Base-by-base conservation (phyloP, 2,329 filamentous ascomycete genomes). In the Nigrospora oryzae region DNA sequence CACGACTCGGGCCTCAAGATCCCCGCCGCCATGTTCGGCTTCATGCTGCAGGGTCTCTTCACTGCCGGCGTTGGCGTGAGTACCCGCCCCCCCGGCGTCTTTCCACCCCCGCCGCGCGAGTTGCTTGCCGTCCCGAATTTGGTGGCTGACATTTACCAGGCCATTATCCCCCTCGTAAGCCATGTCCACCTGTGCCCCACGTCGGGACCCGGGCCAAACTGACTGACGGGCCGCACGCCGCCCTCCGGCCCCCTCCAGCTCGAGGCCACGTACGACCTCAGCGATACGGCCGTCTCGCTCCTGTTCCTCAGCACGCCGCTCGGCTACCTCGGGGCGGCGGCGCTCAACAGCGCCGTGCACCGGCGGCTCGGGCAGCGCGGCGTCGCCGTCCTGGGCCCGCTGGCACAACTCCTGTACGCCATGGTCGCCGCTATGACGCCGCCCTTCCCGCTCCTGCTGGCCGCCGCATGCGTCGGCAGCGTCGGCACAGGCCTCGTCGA, bases 331-430 rank as follows among this genome's bases (percentile, higher is more conserved):
- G 11, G 59, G 1, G 65, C 67, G 0, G 68, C 70, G 0, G 57
- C 63, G 30, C 54, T 61, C 16, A 71, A 68, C 51, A 53, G 61
- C 34, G 46, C 50, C 10, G 48, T 73, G 3, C 70, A 74, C 46
- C 38, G 54, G 13, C 56, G 54, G 2, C 58, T 65, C 8, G 71
- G 70, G 3, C 68, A 70, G 49, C 58, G 68, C 17, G 63, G 63
- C 11, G 75, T 89, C 11, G 84, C 85, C 11, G n/a, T 63, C 15
- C 36, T 66, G 4, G 68, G 63, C 0, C 67, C 68, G 0, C 14
- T 62, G 0, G 55, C 65, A 34, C 67, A 70, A 33, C 45, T 69
- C 11, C 7, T 61, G 2, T 56, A 60, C 13, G 57, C 60, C 2
- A 41, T 51, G 15, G 35, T 49, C 2, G 59, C 63, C 5, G 58